Conservation (phyloP, 768 basidiomycete species). For the Tulasnella sp. region DNA sequence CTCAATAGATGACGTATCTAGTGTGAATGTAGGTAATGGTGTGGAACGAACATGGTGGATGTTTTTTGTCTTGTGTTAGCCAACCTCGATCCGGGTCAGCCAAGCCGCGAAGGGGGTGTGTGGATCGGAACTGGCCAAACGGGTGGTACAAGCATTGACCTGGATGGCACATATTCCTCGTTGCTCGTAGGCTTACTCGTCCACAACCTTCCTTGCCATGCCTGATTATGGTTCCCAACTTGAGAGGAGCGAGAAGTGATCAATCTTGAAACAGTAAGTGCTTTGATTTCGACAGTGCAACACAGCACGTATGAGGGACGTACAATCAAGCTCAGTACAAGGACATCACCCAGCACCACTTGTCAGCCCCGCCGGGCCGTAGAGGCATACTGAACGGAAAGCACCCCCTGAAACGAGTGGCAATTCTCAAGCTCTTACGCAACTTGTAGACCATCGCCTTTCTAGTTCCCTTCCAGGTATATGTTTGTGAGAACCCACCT, state of each 20-base stretch:
- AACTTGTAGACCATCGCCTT: background rate
- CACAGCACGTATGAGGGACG: background rate
- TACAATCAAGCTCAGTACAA: background rate
- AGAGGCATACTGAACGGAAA: background rate
- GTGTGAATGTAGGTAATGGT: slow-evolving; percentile 21
- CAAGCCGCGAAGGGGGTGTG: background rate
- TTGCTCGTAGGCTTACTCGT: no score
- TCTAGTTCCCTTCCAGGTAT: background rate
- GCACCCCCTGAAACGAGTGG: background rate
- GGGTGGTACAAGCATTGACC: no score
- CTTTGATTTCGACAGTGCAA: no score
- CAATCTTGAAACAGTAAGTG: background rate
- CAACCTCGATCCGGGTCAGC: background rate
- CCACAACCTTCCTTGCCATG: no score
- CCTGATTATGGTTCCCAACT: background rate
- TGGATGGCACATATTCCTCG: no score
- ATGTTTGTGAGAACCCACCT: background rate
- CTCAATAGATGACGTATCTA: slow-evolving; percentile 13
- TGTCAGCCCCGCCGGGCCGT: background rate
- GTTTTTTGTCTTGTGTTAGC: background rate
- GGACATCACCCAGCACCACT: no score
- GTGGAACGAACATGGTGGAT: background rate
- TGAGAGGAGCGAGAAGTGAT: background rate
- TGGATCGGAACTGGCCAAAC: no score
- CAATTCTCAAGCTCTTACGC: background rate